Percentiles rank a stretch among this genome's conserved stretches.
phyloP scores from a whole-genome alignment of 2,329 filamentous ascomycete genomes.

The Ceratocystis cacaofunesta region DNA sequence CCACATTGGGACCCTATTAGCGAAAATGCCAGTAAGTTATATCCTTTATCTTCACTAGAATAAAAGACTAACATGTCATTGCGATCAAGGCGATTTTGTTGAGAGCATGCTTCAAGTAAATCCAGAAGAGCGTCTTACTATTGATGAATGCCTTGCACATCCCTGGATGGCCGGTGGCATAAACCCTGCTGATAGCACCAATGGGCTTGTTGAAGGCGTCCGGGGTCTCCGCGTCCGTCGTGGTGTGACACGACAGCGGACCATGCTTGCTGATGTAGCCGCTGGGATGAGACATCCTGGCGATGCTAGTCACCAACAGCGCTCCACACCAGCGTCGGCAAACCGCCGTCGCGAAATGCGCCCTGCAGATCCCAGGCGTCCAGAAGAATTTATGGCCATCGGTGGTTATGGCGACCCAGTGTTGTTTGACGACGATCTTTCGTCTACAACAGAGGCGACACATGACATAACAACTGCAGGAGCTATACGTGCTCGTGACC shows the following conservation, averaged over 20 bases:
- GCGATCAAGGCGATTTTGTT: conserved; percentile 59
- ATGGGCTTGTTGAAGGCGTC: conserved; percentile 79
- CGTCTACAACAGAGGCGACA: conserved; percentile 23
- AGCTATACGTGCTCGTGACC: not conserved
- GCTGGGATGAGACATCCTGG: not conserved
- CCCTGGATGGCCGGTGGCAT: conserved; percentile 63
- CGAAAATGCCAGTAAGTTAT: conserved; percentile 54
- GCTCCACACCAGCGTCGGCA: conserved; percentile 19
- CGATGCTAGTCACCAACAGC: not conserved
- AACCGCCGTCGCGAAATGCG: conserved; percentile 40
- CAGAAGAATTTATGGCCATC: conserved; percentile 67
- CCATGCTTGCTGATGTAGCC: conserved; percentile 42
- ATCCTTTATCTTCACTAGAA: not conserved
- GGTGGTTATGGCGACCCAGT: conserved; percentile 74
- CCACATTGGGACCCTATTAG: conserved; percentile 89
- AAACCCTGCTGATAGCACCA: conserved; percentile 69
- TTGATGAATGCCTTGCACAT: conserved; percentile 82
- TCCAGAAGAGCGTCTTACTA: conserved; percentile 64
- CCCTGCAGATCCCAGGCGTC: conserved; percentile 51
- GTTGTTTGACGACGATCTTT: conserved; percentile 46
- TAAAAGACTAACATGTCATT: conserved; percentile 8
- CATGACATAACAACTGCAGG: conserved; percentile 20
- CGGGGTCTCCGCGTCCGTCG: conserved; percentile 69
- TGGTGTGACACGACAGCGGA: conserved; percentile 68
- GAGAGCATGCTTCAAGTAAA: conserved; percentile 89